Percentiles rank a stretch among this genome's conserved stretches.
These are phyloP conservation scores for Epicoccum nigrum DNA, from an alignment of 2,329 filamentous ascomycete species.

Conservation along the genomic window DNA sequence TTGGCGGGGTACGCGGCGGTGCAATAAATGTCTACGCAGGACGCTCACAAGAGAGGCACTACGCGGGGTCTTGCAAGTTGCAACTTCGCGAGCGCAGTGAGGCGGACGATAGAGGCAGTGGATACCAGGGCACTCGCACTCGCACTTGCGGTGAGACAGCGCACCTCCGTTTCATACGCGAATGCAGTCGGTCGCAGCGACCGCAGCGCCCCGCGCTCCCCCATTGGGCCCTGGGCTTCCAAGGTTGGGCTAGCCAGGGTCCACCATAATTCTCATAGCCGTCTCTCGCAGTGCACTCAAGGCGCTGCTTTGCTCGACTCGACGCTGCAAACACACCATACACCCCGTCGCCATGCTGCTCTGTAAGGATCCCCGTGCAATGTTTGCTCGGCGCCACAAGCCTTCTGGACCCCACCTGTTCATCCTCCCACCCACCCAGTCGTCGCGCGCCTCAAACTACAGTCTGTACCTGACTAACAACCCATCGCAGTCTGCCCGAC, in stretches of 20 bases:
- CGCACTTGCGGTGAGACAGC: conserved; percentile 13
- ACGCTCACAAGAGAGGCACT: neutral
- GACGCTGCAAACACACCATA: neutral
- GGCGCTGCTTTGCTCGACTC: neutral
- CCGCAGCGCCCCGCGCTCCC: conserved; percentile 36
- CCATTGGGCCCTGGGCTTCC: conserved; percentile 12
- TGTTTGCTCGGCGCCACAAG: too few species aligned
- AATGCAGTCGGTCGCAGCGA: neutral
- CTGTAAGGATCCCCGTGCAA: too few species aligned
- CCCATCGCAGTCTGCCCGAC: conserved; percentile 70
- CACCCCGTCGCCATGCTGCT: conserved; percentile 64
- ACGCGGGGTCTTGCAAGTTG: neutral
- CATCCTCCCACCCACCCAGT: too few species aligned
- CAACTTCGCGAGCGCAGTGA: too few species aligned
- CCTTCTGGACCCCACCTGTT: too few species aligned
- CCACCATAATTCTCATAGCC: conserved; percentile 34
- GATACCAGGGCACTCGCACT: neutral
- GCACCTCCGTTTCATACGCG: conserved; percentile 7
- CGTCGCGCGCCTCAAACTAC: too few species aligned
- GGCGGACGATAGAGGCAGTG: neutral
- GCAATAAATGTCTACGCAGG: neutral
- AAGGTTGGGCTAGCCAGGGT: conserved; percentile 36
- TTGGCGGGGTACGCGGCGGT: conserved; percentile 5
- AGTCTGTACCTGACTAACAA: too few species aligned
- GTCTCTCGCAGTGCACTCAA: neutral